Percentiles rank a stretch among this genome's conserved stretches.
Evolutionary conservation across 805 yeast species (phyloP).

Genomic region (Naumovozyma baii): DNA sequence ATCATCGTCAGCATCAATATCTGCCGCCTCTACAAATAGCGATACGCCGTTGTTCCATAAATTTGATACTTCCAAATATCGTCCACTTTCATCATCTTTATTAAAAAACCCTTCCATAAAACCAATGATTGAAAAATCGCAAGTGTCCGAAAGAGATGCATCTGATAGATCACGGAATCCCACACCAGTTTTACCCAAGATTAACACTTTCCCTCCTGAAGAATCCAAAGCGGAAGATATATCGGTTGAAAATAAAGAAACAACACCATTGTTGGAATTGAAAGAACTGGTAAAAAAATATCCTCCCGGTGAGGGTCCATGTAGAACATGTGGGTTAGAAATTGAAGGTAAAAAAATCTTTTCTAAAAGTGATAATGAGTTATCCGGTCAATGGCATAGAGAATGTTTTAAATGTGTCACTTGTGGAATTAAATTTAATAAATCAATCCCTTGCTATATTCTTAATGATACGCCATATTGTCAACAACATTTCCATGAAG

Average conservation of each 20-base stretch:
- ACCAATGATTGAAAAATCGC: neutral
- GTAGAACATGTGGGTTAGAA: constrained; percentile 56
- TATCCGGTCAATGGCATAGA: constrained; percentile 92
- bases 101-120: neutral
- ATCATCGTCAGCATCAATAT: neutral
- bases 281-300: constrained; percentile 10
- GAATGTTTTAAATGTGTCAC: constrained; percentile 67
- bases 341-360: constrained; percentile 61
- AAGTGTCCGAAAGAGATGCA: neutral
- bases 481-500: constrained; percentile 59
- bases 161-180: neutral
- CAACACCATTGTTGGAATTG: neutral
- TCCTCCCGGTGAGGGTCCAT: constrained; percentile 67
- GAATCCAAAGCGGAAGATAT: neutral
- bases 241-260: neutral
- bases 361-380: constrained; percentile 57
- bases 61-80: constrained; percentile 4
- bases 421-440: constrained; percentile 51
- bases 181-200: neutral
- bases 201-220: neutral
- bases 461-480: constrained; percentile 76
- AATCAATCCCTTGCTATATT: constrained; percentile 65
- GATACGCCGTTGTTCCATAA: constrained; percentile 21
- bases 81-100: neutral
- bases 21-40: constrained; percentile 6